Base-by-base conservation (phyloP, 2,329 filamentous ascomycete species). In the Fusarium clavum region DNA sequence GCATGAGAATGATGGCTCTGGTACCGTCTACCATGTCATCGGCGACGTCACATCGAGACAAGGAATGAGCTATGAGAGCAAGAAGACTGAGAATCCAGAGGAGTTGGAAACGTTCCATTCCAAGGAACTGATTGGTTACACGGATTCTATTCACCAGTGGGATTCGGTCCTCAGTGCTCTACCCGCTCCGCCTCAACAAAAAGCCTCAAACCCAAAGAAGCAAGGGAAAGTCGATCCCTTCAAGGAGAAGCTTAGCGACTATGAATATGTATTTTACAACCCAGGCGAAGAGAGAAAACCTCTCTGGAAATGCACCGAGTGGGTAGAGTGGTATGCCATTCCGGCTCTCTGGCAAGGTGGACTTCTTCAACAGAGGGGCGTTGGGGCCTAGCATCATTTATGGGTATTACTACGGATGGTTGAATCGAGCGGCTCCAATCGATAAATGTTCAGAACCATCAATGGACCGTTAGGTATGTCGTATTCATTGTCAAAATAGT, bases 171-270 rank as follows among this genome's bases (percentile, higher is more conserved):
- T 61, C 8, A 11, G n/a, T 1, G n/a, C 57, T 0, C 2, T 61
- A 14, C 32, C 57, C 8, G 43, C 43, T 0, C 57, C 52, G 1
- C 52, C 57, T 0, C 43, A 47, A n/a, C 57, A 61, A 3, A 61
- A 57, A 10, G 52, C 32, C 1, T 8, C 32, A 22, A 57, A 48
- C 3, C 18, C n/a, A 2, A 25, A 5, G 2, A 57, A 43, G 0
- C 41, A 27, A 1, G 57, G 52, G 0, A 32, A 14, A 3, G 41
- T 57, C 1, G 52, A 60, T 6, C 57, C 52, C 6, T 57, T 57
- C 5, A 57, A 43, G 4, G 8, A 47, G 1, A 57, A 43, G 0
- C 0, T 48, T 1, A 8, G 14, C 0, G 52, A 47, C 1, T 27
- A 10, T 3, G 8, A 43, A 0, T 57, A 34, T 2, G 0, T 43